Conservation (phyloP, 495 filamentous ascomycete species). For the Amniculicola lignicola region DNA sequence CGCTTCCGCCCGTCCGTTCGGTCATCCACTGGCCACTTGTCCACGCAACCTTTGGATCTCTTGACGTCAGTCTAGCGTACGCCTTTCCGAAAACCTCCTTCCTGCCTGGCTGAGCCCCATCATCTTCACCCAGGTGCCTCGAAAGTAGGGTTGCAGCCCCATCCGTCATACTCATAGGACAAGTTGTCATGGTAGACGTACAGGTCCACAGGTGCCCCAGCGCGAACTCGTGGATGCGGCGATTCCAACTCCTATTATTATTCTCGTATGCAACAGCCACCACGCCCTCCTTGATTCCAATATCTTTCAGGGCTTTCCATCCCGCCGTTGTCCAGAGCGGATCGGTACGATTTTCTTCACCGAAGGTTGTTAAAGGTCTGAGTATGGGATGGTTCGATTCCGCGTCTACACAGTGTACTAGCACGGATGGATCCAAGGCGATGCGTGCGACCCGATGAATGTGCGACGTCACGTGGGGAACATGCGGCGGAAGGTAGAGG, state of each 20-base stretch:
- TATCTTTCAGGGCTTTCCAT: slow-evolving; percentile 54
- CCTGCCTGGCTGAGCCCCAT: slow-evolving; percentile 26
- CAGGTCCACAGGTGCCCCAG: slow-evolving; percentile 65
- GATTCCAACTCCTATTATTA: slow-evolving; percentile 45
- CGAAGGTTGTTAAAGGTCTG: slow-evolving; percentile 51
- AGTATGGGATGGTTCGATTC: slow-evolving; percentile 58
- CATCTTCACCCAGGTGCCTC: slow-evolving; percentile 45
- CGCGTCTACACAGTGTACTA: slow-evolving; percentile 45
- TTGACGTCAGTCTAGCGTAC: slow-evolving; percentile 52
- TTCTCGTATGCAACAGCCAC: slow-evolving; percentile 55
- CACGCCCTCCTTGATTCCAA: slow-evolving; percentile 53
- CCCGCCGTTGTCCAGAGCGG: slow-evolving; percentile 55
- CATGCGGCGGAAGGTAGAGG: slow-evolving; percentile 3
- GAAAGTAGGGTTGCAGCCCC: slow-evolving; percentile 63
- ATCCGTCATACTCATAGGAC: slow-evolving; percentile 69
- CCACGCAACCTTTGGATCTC: slow-evolving; percentile 60
- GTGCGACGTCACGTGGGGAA: not conserved
- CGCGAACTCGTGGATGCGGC: slow-evolving; percentile 55
- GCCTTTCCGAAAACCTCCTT: slow-evolving; percentile 51
- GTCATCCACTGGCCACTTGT: slow-evolving; percentile 88
- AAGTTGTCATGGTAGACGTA: slow-evolving; percentile 60
- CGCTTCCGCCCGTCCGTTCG: slow-evolving; percentile 69
- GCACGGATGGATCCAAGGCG: slow-evolving; percentile 7
- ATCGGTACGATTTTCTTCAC: slow-evolving; percentile 35
- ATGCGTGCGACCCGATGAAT: slow-evolving; percentile 10